A percentile compares a stretch with the other conserved stretches of the same genome.
These are phyloP conservation scores for Cenchrus americanus DNA, from an alignment of 176 grass and related monocot species.

Conservation along the genomic window DNA sequence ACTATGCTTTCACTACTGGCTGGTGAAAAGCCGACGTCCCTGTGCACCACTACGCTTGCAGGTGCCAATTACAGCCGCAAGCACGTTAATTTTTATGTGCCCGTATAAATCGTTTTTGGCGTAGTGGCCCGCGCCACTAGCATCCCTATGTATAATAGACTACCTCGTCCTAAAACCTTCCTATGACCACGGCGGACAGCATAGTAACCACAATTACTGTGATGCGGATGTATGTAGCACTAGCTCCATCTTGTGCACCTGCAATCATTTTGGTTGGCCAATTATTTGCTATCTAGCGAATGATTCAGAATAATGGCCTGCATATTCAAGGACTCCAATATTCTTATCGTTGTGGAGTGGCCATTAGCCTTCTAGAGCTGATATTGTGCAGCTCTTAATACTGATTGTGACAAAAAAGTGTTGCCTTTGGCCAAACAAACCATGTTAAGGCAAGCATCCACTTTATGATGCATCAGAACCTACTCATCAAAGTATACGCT, in stretches of 20 bases:
- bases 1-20: too few relatives aligned
- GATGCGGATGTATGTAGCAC: too few relatives aligned
- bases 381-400: constrained; percentile 20
- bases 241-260: neutral
- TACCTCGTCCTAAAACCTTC: too few relatives aligned
- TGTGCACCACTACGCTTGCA: too few relatives aligned
- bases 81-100: too few relatives aligned
- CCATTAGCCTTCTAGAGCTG: constrained; percentile 27
- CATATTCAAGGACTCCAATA: neutral
- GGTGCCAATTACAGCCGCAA: too few relatives aligned
- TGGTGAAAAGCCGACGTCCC: too few relatives aligned
- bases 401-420: constrained; percentile 34
- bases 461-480: constrained; percentile 47
- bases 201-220: too few relatives aligned
- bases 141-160: too few relatives aligned
- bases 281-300: neutral
- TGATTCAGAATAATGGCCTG: neutral
- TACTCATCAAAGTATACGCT: constrained; percentile 38
- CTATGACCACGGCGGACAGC: too few relatives aligned
- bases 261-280: neutral
- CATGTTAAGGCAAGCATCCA: constrained; percentile 34
- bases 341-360: constrained; percentile 11
- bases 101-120: too few relatives aligned
- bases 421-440: constrained; percentile 33
- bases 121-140: too few relatives aligned